A percentile compares a stretch with the other conserved stretches of the same genome.
Conservation (phyloP, 1,139 yeast genomes). For the Chernovozyma sophiae-reginae region DNA sequence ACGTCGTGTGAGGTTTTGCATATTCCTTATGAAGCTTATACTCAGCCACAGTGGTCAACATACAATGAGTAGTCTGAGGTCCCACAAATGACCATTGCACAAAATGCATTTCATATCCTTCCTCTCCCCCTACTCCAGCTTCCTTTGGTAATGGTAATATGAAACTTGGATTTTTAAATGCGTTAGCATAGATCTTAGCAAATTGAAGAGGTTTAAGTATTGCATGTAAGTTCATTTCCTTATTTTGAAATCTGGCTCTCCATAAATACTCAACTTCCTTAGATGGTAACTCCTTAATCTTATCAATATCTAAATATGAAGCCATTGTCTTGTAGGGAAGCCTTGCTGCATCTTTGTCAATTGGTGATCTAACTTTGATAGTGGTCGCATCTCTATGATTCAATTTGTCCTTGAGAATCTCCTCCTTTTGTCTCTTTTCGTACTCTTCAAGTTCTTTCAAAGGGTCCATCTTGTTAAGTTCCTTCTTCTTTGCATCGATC, state of each 20-base stretch:
- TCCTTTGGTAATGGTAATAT: conserved; percentile 66
- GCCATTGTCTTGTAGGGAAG: conserved; percentile 67
- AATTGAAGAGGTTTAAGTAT: conserved; percentile 54
- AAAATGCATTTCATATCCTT: conserved; percentile 79
- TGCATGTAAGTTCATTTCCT: conserved; percentile 64
- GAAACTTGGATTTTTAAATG: conserved; percentile 72
- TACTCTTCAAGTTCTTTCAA: conserved; percentile 59
- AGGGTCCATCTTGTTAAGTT: conserved; percentile 64
- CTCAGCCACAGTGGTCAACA: conserved; percentile 89
- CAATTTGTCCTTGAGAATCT: conserved; percentile 28
- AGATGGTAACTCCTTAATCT: conserved; percentile 50
- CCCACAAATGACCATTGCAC: conserved; percentile 94
- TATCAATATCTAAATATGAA: conserved; percentile 67
- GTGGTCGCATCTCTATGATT: conserved; percentile 30
- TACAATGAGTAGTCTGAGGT: conserved; percentile 78
- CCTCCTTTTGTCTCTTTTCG: conserved; percentile 37
- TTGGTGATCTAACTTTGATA: conserved; percentile 57
- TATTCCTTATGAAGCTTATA: conserved; percentile 86
- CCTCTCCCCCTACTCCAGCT: conserved; percentile 24
- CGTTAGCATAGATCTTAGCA: conserved; percentile 57
- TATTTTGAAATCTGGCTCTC: conserved; percentile 77
- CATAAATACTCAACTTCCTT: conserved; percentile 79
- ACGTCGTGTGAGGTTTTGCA: conserved; percentile 92
- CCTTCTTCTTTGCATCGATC: conserved; percentile 52
- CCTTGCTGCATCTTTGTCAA: conserved; percentile 40